phyloP scores from a whole-genome alignment of 805 yeast genomes.

The Phaffomyces opuntiae region DNA sequence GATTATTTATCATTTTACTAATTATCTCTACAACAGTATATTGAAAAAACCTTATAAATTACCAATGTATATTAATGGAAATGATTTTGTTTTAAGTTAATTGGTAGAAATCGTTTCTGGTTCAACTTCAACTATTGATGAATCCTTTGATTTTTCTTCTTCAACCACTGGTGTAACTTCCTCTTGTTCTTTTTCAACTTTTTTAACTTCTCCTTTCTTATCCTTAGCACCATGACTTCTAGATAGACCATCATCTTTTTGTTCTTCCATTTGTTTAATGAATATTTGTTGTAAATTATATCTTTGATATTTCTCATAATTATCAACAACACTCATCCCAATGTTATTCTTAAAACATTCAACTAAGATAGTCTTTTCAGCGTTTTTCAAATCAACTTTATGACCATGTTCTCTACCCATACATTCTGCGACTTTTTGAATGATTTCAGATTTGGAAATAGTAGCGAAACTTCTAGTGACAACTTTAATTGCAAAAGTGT shows the following conservation, averaged over 20 bases:
- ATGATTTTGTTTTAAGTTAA: neutral
- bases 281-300: conserved; percentile 80
- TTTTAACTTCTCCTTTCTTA: neutral
- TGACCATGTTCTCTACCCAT: conserved; percentile 71
- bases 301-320: conserved; percentile 53
- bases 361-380: conserved; percentile 71
- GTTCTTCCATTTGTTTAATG: conserved; percentile 29
- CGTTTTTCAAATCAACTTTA: conserved; percentile 70
- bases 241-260: conserved; percentile 4
- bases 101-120: neutral
- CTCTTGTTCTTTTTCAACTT: neutral
- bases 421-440: conserved; percentile 58
- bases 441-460: conserved; percentile 65
- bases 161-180: neutral
- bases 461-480: conserved; percentile 72
- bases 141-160: no score
- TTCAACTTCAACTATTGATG: no score
- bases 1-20: conserved; percentile 1
- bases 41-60: conserved; percentile 6
- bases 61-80: neutral
- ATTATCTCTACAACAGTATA: conserved; percentile 6
- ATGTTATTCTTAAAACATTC: conserved; percentile 86
- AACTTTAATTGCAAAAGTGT: conserved; percentile 74
- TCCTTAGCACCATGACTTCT: conserved; percentile 5
- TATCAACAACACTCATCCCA: conserved; percentile 78